Conservation (phyloP, 257 asterid species). For the Salvia splendens region DNA sequence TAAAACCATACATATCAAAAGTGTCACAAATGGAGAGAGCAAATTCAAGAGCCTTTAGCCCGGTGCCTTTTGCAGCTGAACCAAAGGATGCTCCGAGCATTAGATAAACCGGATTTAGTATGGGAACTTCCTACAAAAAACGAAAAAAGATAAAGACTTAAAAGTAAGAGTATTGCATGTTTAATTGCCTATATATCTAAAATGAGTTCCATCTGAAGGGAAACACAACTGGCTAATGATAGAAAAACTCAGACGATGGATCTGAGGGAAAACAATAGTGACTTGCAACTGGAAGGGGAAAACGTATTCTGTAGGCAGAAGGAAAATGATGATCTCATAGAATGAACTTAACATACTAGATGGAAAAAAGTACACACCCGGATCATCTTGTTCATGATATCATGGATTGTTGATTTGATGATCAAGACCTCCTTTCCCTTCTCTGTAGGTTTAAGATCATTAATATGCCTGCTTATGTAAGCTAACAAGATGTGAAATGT, state of each 20-base stretch:
- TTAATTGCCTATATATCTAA: background rate
- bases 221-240: background rate
- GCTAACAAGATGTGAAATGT: constrained; percentile 32
- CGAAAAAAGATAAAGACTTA: constrained; percentile 6
- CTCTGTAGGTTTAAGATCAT: constrained; percentile 50
- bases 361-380: constrained; percentile 51
- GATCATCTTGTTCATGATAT: constrained; percentile 96
- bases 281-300: background rate
- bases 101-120: constrained; percentile 46
- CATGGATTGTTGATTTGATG: constrained; percentile 93
- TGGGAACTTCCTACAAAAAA: constrained; percentile 45
- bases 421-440: constrained; percentile 89
- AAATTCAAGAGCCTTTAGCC: constrained; percentile 97
- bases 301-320: background rate
- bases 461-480: constrained; percentile 32
- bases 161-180: constrained; percentile 6
- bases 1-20: constrained; percentile 97
- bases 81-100: constrained; percentile 58
- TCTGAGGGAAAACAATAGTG: background rate
- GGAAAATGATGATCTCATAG: constrained; percentile 2
- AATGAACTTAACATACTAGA: constrained; percentile 19
- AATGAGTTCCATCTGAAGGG: background rate
- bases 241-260: background rate
- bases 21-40: constrained; percentile 94
- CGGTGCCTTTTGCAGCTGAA: constrained; percentile 93